Conservation (phyloP, 495 filamentous ascomycete species). For the Aspergillus bertholletiae region DNA sequence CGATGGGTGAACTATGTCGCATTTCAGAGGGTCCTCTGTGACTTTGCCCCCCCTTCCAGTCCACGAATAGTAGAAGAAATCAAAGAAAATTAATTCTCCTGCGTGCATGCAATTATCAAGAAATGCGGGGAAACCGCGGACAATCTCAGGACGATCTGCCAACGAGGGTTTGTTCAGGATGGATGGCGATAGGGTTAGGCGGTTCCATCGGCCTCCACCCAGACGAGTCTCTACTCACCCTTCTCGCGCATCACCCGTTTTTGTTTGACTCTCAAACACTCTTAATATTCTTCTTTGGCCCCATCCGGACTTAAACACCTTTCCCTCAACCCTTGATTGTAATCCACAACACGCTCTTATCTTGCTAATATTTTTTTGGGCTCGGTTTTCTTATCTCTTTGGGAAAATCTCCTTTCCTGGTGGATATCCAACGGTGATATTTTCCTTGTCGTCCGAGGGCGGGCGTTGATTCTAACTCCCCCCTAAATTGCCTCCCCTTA, state of each 20-base stretch:
- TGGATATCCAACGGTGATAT: neutral
- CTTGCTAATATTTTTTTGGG: neutral
- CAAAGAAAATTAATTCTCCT: neutral
- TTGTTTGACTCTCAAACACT: slow-evolving; percentile 12
- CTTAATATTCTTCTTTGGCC: neutral
- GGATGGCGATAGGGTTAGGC: neutral
- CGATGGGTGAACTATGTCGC: neutral
- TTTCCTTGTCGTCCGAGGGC: no score
- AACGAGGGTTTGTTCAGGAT: neutral
- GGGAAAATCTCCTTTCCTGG: neutral
- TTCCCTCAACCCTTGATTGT: neutral
- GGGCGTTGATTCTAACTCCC: no score
- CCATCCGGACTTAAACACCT: neutral
- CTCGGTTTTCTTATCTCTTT: neutral
- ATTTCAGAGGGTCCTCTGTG: neutral
- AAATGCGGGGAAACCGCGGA: slow-evolving; percentile 2
- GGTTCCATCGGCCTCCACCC: neutral
- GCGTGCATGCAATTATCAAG: neutral
- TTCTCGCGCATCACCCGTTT: slow-evolving; percentile 1
- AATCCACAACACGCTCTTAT: neutral
- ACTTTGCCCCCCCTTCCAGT: neutral
- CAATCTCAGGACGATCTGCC: slow-evolving; percentile 1
- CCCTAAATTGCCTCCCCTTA: neutral
- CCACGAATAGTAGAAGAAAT: neutral
- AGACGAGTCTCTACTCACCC: neutral